Base-by-base conservation (phyloP, 2,329 filamentous ascomycete genomes). In the Knoxdaviesia capensis region DNA sequence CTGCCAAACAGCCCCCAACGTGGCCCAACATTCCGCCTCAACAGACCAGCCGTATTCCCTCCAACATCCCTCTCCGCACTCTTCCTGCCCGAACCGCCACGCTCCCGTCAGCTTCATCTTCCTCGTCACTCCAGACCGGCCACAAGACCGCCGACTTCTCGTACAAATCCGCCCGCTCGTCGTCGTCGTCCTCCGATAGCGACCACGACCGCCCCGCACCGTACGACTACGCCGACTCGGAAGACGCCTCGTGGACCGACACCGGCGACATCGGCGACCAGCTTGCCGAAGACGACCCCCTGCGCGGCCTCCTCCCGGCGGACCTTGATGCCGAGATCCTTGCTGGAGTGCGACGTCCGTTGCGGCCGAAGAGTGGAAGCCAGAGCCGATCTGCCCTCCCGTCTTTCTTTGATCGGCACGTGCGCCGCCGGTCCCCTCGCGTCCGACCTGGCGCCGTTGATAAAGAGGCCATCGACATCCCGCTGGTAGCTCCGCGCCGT, bases 231-330 rank as follows among this genome's bases (percentile, higher is more conserved):
- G 70, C 68, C 53, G 68, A 66, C 53, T 82, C 83, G 59, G 63
- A 65, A 48, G 84, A 78, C 45, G 42, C 41, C 7, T 75, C 82
- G 52, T 94, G 85, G 86, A 87, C 83, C 56, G 86, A 94, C 60
- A 94, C 88, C 38, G 88, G 86, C 55, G 90, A 96, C 61, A 74
- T 96, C 53, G 85, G 84, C 54, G 88, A 94, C 64, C 88, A 92
- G 68, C 69, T 87, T 52, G 81, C 74, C 53, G 79, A 82, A 54
- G 76, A 88, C 61, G 84, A 94, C 58, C 83, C 85, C 45, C 69
- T 93, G 50, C 77, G 74, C 51, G 72, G 76, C 51, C 77, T 74
- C 53, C 67, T 88, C 46, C 68, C 69, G 54, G 66, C 74, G 51
- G 76, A 76, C 50, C 60, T 80, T 45, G 74, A 83, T 57, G 71